Conservation (phyloP, 768 basidiomycete species). For the Russula compacta region DNA sequence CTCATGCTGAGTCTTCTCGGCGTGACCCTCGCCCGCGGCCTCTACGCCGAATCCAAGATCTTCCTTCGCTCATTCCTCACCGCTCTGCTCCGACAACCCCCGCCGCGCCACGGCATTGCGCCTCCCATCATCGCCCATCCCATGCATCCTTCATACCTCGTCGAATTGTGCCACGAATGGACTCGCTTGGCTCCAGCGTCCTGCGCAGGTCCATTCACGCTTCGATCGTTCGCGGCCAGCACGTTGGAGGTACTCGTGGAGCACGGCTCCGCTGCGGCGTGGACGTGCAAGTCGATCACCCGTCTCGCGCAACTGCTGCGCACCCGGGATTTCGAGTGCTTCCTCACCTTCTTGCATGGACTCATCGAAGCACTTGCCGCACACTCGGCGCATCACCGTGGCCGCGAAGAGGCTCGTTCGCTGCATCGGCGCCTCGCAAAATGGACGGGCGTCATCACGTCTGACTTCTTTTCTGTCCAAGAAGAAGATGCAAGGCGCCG, state of each 20-base stretch:
- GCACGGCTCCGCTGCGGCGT: conserved; percentile 24
- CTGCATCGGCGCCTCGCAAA: conserved; percentile 20
- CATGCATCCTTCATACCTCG: conserved; percentile 14
- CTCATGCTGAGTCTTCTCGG: conserved; percentile 42
- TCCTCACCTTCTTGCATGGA: conserved; percentile 26
- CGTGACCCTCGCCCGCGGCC: conserved; percentile 36
- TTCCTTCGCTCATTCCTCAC: conserved; percentile 37
- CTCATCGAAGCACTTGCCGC: conserved; percentile 21
- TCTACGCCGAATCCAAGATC: conserved; percentile 35
- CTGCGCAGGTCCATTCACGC: conserved; percentile 3
- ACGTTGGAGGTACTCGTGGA: conserved; percentile 28
- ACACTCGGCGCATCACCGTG: not conserved
- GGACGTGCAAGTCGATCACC: conserved; percentile 36
- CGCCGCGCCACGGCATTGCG: not conserved
- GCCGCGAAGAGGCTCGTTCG: not conserved
- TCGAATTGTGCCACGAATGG: conserved; percentile 9
- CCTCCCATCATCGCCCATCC: conserved; percentile 14
- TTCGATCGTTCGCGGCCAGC: conserved; percentile 27
- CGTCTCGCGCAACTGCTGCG: conserved; percentile 30
- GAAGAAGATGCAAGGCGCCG: not conserved
- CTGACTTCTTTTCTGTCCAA: conserved; percentile 5
- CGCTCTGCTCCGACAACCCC: conserved; percentile 28
- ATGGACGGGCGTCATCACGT: conserved; percentile 24
- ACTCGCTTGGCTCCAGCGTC: not conserved
- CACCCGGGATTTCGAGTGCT: conserved; percentile 27